Conservation (phyloP, 768 basidiomycete genomes). For the Ramaria sp. region DNA sequence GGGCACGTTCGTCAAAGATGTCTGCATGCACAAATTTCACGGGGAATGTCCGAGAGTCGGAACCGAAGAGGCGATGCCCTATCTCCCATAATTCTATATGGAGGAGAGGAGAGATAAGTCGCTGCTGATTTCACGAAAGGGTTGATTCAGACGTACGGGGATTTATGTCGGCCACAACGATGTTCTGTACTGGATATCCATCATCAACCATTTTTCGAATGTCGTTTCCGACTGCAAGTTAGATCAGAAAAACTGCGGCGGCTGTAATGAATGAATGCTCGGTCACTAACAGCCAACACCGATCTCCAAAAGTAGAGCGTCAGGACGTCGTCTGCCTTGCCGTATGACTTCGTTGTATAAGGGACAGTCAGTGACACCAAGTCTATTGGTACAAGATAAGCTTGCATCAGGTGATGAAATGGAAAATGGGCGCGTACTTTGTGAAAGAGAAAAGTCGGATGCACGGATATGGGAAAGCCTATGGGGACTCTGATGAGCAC, state of each 20-base stretch:
- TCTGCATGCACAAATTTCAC: constrained; percentile 47
- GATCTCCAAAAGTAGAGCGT: constrained; percentile 4
- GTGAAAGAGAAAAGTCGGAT: constrained; percentile 8
- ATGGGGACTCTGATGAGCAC: neutral
- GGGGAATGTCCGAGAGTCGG: constrained; percentile 40
- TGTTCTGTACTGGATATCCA: constrained; percentile 30
- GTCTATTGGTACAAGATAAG: neutral
- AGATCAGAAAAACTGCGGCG: neutral
- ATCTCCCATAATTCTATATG: constrained; percentile 13
- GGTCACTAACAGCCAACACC: constrained; percentile 6
- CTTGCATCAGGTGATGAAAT: neutral
- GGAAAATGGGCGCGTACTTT: neutral
- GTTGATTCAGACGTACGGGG: constrained; percentile 18
- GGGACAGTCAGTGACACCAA: neutral
- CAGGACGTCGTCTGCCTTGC: neutral
- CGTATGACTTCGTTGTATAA: constrained; percentile 1
- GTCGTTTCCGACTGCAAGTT: constrained; percentile 24
- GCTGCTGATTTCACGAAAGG: neutral
- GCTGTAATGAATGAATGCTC: neutral
- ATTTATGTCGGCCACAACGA: constrained; percentile 29
- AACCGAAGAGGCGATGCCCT: constrained; percentile 50
- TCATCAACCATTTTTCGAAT: constrained; percentile 30
- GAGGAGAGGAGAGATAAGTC: too few species aligned
- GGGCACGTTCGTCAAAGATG: constrained; percentile 28
- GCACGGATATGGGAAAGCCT: constrained; percentile 4